phyloP scores from a whole-genome alignment of 345 rosid species.

The Draba incana region DNA sequence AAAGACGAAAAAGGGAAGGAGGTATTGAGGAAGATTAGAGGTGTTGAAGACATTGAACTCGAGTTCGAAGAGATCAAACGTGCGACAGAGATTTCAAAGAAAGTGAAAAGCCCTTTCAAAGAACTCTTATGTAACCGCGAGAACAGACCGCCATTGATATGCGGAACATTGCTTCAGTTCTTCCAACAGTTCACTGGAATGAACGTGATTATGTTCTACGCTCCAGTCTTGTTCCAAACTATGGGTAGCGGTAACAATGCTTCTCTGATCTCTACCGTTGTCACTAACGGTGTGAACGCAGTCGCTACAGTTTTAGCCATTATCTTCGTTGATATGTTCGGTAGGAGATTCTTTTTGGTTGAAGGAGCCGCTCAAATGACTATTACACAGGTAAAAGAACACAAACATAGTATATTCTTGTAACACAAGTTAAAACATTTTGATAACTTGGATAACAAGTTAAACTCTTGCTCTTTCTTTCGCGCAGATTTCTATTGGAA shows the following conservation, averaged over 20 bases:
- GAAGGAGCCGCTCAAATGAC: slow-evolving; percentile 38
- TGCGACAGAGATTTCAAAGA: slow-evolving; percentile 53
- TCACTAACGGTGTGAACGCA: slow-evolving; percentile 40
- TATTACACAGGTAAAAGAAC: slow-evolving; percentile 29
- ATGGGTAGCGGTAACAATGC: slow-evolving; percentile 41
- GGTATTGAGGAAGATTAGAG: slow-evolving; percentile 58
- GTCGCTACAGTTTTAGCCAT: slow-evolving; percentile 20
- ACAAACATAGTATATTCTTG: not conserved
- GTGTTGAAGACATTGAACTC: slow-evolving; percentile 48
- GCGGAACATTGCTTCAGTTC: slow-evolving; percentile 54
- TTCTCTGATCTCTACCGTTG: slow-evolving; percentile 36
- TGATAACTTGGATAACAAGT: slow-evolving; percentile 15
- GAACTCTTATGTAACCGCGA: slow-evolving; percentile 37
- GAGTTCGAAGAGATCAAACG: slow-evolving; percentile 52
- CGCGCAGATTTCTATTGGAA: slow-evolving; percentile 29
- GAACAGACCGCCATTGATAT: slow-evolving; percentile 55
- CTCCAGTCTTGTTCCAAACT: slow-evolving; percentile 45
- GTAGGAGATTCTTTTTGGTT: slow-evolving; percentile 23
- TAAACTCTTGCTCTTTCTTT: not conserved
- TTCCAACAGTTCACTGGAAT: slow-evolving; percentile 83
- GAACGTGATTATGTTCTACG: slow-evolving; percentile 45
- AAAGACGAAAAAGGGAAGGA: slow-evolving; percentile 44
- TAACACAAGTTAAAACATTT: not conserved
- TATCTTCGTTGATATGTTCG: slow-evolving; percentile 15
- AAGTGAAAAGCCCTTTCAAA: slow-evolving; percentile 49